These are phyloP conservation scores for Cordyceps fumosorosea DNA, from an alignment of 2,329 filamentous ascomycete species.

Conservation along the genomic window DNA sequence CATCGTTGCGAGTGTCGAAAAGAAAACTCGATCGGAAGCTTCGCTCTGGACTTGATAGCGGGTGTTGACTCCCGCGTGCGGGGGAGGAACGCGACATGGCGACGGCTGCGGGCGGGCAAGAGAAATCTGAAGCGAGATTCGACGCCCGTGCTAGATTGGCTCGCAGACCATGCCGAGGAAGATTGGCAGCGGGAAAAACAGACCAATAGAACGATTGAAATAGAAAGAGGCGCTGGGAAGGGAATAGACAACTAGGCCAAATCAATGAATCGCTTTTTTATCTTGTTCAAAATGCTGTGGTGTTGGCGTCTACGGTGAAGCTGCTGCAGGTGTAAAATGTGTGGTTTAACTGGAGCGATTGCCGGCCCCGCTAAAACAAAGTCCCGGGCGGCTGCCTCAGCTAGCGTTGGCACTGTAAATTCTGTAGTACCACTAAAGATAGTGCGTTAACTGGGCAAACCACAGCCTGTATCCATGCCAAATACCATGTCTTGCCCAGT, in stretches of 20 bases:
- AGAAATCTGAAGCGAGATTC: not conserved
- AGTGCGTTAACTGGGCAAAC: too few relatives aligned
- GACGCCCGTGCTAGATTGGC: not conserved
- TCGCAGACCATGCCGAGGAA: constrained; percentile 6
- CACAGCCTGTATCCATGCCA: too few relatives aligned
- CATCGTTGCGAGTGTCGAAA: constrained; percentile 53
- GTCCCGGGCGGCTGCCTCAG: constrained; percentile 11
- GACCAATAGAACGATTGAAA: not conserved
- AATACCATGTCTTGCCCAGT: too few relatives aligned
- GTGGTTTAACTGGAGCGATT: not conserved
- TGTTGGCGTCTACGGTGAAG: not conserved
- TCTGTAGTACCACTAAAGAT: too few relatives aligned
- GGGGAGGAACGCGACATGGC: constrained; percentile 41
- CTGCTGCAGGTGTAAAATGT: not conserved
- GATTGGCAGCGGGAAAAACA: not conserved
- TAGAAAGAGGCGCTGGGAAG: too few relatives aligned
- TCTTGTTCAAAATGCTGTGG: not conserved
- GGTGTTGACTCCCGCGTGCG: constrained; percentile 29
- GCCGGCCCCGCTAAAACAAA: constrained; percentile 19
- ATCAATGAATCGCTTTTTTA: not conserved
- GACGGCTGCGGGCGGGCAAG: not conserved
- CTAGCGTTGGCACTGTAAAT: too few relatives aligned
- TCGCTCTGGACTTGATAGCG: constrained; percentile 34
- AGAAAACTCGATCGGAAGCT: constrained; percentile 55
- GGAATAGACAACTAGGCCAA: not conserved